Evolutionary conservation across 176 grass and related monocot species (phyloP).

Genomic region (Guadua angustifolia): DNA sequence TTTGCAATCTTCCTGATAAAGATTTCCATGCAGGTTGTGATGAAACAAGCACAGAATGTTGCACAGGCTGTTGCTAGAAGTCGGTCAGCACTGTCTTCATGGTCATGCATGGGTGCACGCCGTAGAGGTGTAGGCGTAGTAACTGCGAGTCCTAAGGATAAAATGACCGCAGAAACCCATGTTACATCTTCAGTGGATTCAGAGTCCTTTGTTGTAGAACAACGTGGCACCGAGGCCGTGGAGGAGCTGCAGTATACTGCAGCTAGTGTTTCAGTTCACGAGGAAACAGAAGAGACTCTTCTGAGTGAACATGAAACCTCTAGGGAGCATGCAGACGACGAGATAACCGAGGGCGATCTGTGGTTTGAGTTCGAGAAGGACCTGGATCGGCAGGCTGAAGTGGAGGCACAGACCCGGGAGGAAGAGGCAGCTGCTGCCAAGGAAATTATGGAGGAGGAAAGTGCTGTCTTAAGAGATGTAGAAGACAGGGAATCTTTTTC

Average conservation of each 20-base stretch:
- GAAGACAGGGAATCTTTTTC: conserved; percentile 63
- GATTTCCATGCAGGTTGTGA: conserved; percentile 64
- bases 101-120: conserved; percentile 95
- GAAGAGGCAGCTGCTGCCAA: conserved; percentile 68
- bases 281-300: conserved; percentile 71
- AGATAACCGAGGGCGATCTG: conserved; percentile 72
- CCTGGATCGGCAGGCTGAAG: conserved; percentile 55
- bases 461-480: conserved; percentile 49
- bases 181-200: conserved; percentile 50
- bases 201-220: conserved; percentile 55
- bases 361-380: conserved; percentile 94
- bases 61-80: conserved; percentile 94
- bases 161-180: conserved; percentile 53
- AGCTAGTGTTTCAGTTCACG: conserved; percentile 59
- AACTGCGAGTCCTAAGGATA: conserved; percentile 56
- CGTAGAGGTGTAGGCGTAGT: conserved; percentile 63
- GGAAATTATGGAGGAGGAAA: conserved; percentile 67
- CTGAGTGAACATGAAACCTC: conserved; percentile 60
- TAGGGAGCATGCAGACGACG: conserved; percentile 55
- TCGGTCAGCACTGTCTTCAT: conserved; percentile 76
- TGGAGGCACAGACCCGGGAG: conserved; percentile 52
- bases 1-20: conserved; percentile 14
- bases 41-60: conserved; percentile 90
- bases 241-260: conserved; percentile 65
- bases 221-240: conserved; percentile 41